phyloP scores from a whole-genome alignment of 1,284 basidiomycete genomes.

The Porodaedalea pini region DNA sequence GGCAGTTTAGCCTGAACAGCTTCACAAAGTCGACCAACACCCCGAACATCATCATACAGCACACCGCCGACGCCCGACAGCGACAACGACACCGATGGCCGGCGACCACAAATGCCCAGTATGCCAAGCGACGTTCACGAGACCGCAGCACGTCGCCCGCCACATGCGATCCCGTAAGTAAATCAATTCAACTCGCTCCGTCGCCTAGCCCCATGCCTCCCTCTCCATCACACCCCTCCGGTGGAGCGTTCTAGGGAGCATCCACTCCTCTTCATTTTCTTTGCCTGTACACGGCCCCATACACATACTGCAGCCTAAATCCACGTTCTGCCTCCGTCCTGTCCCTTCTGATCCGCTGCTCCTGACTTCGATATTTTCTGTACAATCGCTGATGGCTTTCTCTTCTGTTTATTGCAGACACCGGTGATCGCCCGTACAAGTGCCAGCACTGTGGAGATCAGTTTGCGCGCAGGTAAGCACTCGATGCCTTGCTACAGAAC shows the following conservation, averaged over 20 bases:
- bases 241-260: background rate
- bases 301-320: slow-evolving; percentile 9
- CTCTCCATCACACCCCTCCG: slow-evolving; percentile 6
- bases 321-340: slow-evolving; percentile 16
- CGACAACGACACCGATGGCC: slow-evolving; percentile 42
- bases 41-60: background rate
- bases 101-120: slow-evolving; percentile 77
- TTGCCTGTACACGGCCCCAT: background rate
- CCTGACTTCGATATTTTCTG: slow-evolving; percentile 20
- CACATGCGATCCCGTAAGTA: slow-evolving; percentile 86
- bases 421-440: slow-evolving; percentile 89
- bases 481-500: slow-evolving; percentile 10
- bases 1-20: no score
- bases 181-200: slow-evolving; percentile 6
- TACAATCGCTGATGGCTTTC: slow-evolving; percentile 16
- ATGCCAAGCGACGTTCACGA: slow-evolving; percentile 83
- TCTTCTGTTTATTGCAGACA: slow-evolving; percentile 50
- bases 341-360: slow-evolving; percentile 22
- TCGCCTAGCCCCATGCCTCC: slow-evolving; percentile 13
- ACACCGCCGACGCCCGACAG: slow-evolving; percentile 1
- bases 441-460: slow-evolving; percentile 86
- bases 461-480: slow-evolving; percentile 75
- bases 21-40: no score
- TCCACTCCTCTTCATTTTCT: background rate
- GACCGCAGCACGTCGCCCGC: slow-evolving; percentile 85